Conservation (phyloP, 2,329 filamentous ascomycete species). For the Arthrobotrys musiformis region DNA sequence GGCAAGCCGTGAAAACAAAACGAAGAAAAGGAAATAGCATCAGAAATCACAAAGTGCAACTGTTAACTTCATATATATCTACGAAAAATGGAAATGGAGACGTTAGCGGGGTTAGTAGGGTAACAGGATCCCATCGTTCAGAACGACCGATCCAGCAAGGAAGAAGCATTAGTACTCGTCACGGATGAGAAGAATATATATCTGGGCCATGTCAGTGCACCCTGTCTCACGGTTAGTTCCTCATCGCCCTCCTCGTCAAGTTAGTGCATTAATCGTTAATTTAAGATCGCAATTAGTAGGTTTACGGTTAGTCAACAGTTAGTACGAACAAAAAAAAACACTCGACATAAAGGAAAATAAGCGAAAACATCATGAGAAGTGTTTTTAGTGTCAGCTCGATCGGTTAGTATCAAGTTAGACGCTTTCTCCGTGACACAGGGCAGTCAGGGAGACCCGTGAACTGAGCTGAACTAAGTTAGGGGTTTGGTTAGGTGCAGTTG, state of each 20-base stretch:
- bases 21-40: background rate
- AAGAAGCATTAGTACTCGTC: slow-evolving; percentile 27
- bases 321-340: slow-evolving; percentile 33
- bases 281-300: slow-evolving; percentile 43
- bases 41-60: background rate
- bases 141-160: background rate
- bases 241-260: background rate
- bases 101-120: slow-evolving; percentile 23
- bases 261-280: slow-evolving; percentile 36
- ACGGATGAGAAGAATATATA: background rate
- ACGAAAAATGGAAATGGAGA: background rate
- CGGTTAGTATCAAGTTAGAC: slow-evolving; percentile 27
- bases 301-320: slow-evolving; percentile 54
- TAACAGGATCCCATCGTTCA: background rate
- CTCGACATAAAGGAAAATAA: slow-evolving; percentile 21
- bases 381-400: slow-evolving; percentile 13
- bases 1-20: background rate
- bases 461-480: background rate
- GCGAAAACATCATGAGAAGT: slow-evolving; percentile 1
- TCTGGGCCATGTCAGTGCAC: slow-evolving; percentile 37
- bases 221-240: slow-evolving; percentile 51
- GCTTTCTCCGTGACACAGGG: background rate
- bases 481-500: background rate
- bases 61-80: background rate
- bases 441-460: background rate